Evolutionary conservation across 768 basidiomycete genomes (phyloP), one percentile per base, ranked within the genome.

Genomic region (Phaffia australis): DNA sequence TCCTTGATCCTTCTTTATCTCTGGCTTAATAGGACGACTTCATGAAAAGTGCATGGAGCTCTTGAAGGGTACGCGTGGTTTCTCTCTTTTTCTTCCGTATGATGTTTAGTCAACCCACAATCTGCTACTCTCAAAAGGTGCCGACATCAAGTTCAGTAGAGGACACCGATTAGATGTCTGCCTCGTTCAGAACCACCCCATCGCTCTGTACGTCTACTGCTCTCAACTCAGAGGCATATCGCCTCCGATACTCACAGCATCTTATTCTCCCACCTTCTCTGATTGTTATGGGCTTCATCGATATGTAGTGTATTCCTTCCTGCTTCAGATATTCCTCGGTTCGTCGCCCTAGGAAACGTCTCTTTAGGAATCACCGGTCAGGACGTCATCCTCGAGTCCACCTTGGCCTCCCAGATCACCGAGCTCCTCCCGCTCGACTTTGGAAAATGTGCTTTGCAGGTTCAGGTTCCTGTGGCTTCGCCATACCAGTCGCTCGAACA

Each of bases 341-440:
- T 98, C 77, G 95, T 99, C 55, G 95, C 92, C 52, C 92, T 94
- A 75, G 95, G 95, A 58, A 87, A 92, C 73, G 88, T 99, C 73
- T 89, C 97, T 72, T 81, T 99, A 54, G 95, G 95, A 7, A 95
- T 99, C 72, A 98, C 95, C 11, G 95, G 95, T 4, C 92, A 97
- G 78, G 95, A 99, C 79, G 89, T 95, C 70, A 88, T 98, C 70
- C 83, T 93, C 56, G 94, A 99, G 77, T 81, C 91, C 1, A 78
- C 85, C 64, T 91, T 95, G 85, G 80, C 87, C 69, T 75, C 81
- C 16, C 82, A 83, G 67, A 85, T 97, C 64, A 83, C 84, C 0
- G 87, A 95, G 72, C 80, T 85, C 18, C 82, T 93, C 16, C 85
- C 84, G 3, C 84, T 99, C 60, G 89, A 86, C 0, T 98, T 97